These are phyloP conservation scores for Monosporascus sp. DNA, from an alignment of 2,329 filamentous ascomycete species.

Conservation along the genomic window DNA sequence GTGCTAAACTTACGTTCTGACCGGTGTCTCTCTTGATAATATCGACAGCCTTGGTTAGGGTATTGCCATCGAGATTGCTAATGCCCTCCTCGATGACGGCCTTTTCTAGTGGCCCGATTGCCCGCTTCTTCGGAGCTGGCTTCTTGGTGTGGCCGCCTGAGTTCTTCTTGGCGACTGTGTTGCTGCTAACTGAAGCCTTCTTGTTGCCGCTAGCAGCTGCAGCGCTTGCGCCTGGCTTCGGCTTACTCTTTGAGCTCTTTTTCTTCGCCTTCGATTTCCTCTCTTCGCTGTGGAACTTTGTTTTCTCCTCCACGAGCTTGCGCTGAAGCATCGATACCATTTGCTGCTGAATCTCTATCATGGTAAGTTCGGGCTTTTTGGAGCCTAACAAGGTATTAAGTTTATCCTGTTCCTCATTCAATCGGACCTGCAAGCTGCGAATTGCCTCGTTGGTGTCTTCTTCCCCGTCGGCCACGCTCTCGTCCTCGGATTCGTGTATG, in stretches of 20 bases:
- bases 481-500: slow-evolving; percentile 68
- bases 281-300: slow-evolving; percentile 50
- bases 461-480: slow-evolving; percentile 58
- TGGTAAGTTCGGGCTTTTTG: slow-evolving; percentile 45
- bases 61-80: slow-evolving; percentile 70
- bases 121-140: slow-evolving; percentile 45
- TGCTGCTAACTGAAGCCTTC: slow-evolving; percentile 34
- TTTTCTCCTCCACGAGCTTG: slow-evolving; percentile 70
- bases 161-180: slow-evolving; percentile 27
- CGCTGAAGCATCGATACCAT: slow-evolving; percentile 63
- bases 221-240: slow-evolving; percentile 34
- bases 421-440: slow-evolving; percentile 46
- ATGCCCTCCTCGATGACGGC: slow-evolving; percentile 86
- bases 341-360: slow-evolving; percentile 53
- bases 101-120: slow-evolving; percentile 76
- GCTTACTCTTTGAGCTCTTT: slow-evolving; percentile 67
- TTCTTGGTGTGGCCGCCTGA: slow-evolving; percentile 36
- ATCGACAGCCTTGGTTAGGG: slow-evolving; percentile 74
- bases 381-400: slow-evolving; percentile 48
- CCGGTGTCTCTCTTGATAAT: slow-evolving; percentile 86
- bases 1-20: slow-evolving; percentile 59
- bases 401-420: slow-evolving; percentile 54
- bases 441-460: slow-evolving; percentile 44
- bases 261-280: slow-evolving; percentile 85
- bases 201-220: slow-evolving; percentile 30